Base-by-base conservation (phyloP, 2,329 filamentous ascomycete species). In the Scleromitrula shiraiana region DNA sequence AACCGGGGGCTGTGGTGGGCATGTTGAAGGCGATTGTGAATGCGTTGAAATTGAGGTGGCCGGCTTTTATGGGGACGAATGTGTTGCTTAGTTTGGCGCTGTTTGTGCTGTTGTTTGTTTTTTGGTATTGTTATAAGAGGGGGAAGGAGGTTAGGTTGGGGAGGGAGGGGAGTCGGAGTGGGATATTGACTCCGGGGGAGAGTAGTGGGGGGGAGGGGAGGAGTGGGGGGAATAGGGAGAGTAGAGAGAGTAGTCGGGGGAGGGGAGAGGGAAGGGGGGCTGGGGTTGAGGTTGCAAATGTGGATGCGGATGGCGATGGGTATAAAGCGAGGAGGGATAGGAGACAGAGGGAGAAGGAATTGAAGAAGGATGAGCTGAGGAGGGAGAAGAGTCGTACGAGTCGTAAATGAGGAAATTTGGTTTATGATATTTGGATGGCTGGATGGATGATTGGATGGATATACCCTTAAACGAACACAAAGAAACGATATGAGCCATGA, bases 71-170 rank as follows among this genome's bases (percentile, higher is more conserved):
- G 52, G 90, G 90, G 10, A 90, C 91, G 46, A 97, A 95, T 65
- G 82, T 95, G 15, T 73, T 97, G 14, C 88, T 94, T 81, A 93
- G 87, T 54, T 71, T 97, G 55, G 89, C 88, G 0, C 70, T 97
- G 1, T 95, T 94, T 61, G 73, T 88, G 91, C 75, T 74, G 84
- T 74, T 30, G 37, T 93, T 95, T 63, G 88, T 95, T 37, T 82
- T 97, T 59, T 98, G 91, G 90, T 98, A 97, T 69, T 97, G 90
- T 69, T 85, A 97, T 68, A 97, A 97, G 71, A 85, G 93, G 46
- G 93, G 93, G 32, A 81, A 81, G 37, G 91, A 98, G 69, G 82
- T 82, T 6, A 79, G 93, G 42, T 77, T 97, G 8, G 58, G 58
- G 30, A 55, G 51, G 14, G 61, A 64, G 49, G 45, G 45, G 20